Evolutionary conservation across 2,329 filamentous ascomycete genomes (phyloP), one percentile per base, ranked within the genome.

Genomic region (Cadophora sp.): DNA sequence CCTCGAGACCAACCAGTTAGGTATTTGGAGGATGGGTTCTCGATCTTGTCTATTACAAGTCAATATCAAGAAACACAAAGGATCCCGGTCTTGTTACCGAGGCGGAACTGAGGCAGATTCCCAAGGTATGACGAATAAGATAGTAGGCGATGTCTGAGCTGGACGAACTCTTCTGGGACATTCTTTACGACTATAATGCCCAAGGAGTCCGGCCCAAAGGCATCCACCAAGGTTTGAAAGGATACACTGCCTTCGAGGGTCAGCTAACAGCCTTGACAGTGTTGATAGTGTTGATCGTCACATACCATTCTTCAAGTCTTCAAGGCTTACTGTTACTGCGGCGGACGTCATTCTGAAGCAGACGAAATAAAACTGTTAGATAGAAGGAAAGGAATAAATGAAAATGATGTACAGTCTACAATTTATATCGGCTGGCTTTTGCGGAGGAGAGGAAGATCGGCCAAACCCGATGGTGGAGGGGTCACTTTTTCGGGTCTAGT

Each of bases 131-230:
- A 97, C 4, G 94, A 89, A 78, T 96, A 96, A 0, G 93, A 96
- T 7, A 99, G 85, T 1, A 97, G 86, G 68, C 87, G 86, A 68
- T 87, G 87, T 69, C 96, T 88, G 53, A 97, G 82, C n/a, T 85
- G 80, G 16, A 86, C 80, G 75, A 97, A 99, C 63, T 88, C 83
- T 6, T 84, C 71, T 0, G 94, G 92, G 0, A 98, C 87, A 77
- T 94, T 92, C 77, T 92, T 93, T 59, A 99, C 94, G n/a, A 98
- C 83, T 65, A 99, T 90, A 63, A 99, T 97, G 0, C 96, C 96
- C 14, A 98, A 84, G 1, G 94, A 97, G 29, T 92, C 89, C 1
- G 94, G 93, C 0, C 96, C 96, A 78, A 99, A 98, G 0, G 96
- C 96, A 73, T 91, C 80, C 74, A 92, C 87, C 12, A 96, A 84